These are phyloP conservation scores for Solanum hybrid DNA, from an alignment of 305 asterid species.

Conservation along the genomic window DNA sequence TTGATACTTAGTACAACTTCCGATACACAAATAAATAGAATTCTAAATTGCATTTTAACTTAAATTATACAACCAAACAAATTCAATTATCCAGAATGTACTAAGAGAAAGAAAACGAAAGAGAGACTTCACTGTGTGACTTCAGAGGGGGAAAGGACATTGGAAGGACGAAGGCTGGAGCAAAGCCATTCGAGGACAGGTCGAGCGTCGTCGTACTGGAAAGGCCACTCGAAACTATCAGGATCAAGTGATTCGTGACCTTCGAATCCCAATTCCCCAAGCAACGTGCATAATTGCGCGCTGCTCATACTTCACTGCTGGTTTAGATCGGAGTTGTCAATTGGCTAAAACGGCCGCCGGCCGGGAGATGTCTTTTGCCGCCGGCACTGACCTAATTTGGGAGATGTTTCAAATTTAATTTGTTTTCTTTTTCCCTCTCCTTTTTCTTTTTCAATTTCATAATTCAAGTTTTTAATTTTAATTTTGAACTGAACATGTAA, in stretches of 20 bases:
- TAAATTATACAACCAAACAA: background rate
- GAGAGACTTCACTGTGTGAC: constrained; percentile 55
- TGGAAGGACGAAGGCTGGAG: constrained; percentile 91
- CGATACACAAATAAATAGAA: background rate
- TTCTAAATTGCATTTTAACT: background rate
- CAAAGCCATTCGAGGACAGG: constrained; percentile 82
- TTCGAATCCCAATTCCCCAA: constrained; percentile 70
- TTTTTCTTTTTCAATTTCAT: background rate
- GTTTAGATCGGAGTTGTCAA: background rate
- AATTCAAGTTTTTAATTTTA: background rate
- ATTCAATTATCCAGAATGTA: background rate
- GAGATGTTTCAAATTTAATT: background rate
- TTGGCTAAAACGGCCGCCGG: background rate
- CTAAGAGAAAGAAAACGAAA: background rate
- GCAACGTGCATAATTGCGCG: constrained; percentile 55
- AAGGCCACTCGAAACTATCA: constrained; percentile 96
- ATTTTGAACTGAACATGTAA: background rate
- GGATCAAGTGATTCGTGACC: constrained; percentile 67
- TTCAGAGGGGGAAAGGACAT: constrained; percentile 78
- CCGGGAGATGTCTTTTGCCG: constrained; percentile 18
- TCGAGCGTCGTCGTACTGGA: constrained; percentile 63
- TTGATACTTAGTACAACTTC: background rate
- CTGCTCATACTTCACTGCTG: constrained; percentile 43
- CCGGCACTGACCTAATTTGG: constrained; percentile 31
- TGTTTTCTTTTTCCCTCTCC: constrained; percentile 2